Conservation (phyloP, 257 asterid genomes). For the Prunella vulgaris region DNA sequence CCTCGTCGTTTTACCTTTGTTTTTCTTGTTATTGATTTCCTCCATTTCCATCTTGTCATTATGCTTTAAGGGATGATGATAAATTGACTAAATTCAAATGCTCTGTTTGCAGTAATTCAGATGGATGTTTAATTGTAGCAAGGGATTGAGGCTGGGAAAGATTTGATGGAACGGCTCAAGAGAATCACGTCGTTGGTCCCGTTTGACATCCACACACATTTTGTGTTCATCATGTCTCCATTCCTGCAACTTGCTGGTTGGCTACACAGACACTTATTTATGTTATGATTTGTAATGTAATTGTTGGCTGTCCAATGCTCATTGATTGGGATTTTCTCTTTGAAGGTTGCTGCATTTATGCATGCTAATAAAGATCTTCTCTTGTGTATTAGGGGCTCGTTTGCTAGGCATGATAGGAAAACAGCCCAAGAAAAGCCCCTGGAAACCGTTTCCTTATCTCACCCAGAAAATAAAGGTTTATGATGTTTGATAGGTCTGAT, state of each 20-base stretch:
- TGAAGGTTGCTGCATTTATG: neutral
- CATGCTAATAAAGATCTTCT: too few relatives aligned
- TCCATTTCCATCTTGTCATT: neutral
- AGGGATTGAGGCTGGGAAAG: neutral
- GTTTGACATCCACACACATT: constrained; percentile 6
- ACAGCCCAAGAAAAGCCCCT: too few relatives aligned
- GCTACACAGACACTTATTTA: neutral
- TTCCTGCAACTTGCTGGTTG: neutral
- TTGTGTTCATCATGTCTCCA: neutral
- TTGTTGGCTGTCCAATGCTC: neutral
- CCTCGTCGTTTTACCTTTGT: neutral
- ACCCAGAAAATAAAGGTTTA: too few relatives aligned
- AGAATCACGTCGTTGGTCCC: neutral
- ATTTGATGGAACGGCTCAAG: neutral
- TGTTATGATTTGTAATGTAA: neutral
- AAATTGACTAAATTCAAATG: constrained; percentile 18
- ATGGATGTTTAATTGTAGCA: neutral
- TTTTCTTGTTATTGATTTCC: neutral
- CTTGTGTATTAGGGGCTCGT: too few relatives aligned
- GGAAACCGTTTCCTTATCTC: too few relatives aligned
- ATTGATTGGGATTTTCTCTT: neutral
- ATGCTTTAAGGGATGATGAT: neutral
- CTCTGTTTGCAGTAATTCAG: neutral
- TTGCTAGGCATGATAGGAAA: too few relatives aligned
- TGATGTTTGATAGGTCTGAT: too few relatives aligned